Evolutionary conservation across 129 eudicot genomes (phyloP).

Genomic region (Arctium lappa): DNA sequence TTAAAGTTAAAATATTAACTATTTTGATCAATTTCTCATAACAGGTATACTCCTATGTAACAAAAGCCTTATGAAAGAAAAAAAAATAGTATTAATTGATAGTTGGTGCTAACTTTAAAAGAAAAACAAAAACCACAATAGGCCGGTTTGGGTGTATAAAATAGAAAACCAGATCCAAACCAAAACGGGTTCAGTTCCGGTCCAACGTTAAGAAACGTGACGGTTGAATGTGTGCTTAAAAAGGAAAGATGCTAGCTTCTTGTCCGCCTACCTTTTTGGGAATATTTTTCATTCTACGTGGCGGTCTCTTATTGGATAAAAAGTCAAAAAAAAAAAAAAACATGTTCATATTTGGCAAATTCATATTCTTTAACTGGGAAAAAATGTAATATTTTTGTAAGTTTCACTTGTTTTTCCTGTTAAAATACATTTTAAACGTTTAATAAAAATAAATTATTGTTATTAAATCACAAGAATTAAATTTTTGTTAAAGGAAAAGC

Average conservation of each 20-base stretch:
- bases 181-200: too few species aligned
- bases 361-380: background rate
- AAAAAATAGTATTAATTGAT: too few species aligned
- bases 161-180: too few species aligned
- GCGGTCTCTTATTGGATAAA: background rate
- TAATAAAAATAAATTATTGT: background rate
- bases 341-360: background rate
- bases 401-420: background rate
- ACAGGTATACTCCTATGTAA: too few species aligned
- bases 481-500: background rate
- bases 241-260: constrained; percentile 8
- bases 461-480: too few species aligned
- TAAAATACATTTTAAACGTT: background rate
- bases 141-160: too few species aligned
- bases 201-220: background rate
- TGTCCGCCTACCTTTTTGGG: constrained; percentile 1
- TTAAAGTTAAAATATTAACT: too few species aligned
- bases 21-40: too few species aligned
- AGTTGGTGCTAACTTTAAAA: too few species aligned
- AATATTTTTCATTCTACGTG: background rate
- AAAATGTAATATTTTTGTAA: background rate
- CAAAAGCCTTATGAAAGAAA: too few species aligned
- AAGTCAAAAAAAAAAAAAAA: background rate
- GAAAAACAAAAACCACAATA: too few species aligned
- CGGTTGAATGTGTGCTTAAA: background rate